A percentile compares a stretch with the other conserved stretches of the same genome.
phyloP scores from a whole-genome alignment of 257 asterid genomes.

The Solanum corneliomulleri region DNA sequence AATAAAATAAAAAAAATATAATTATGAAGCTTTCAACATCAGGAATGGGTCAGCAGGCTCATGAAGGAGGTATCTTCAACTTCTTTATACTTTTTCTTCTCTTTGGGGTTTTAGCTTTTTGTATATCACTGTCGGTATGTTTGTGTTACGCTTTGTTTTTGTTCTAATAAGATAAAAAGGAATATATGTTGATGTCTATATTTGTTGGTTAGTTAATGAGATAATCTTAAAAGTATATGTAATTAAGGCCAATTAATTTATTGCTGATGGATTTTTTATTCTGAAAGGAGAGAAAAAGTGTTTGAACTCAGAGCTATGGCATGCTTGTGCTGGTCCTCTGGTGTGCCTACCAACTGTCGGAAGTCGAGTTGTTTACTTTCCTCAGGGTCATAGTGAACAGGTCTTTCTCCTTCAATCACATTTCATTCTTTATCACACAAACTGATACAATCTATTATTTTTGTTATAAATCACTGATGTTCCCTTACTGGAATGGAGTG shows the following conservation, averaged over 20 bases:
- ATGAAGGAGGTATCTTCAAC: constrained; percentile 43
- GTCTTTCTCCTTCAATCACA: constrained; percentile 14
- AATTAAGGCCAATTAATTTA: background rate
- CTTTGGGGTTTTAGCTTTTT: constrained; percentile 3
- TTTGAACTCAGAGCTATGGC: constrained; percentile 96
- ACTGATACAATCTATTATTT: background rate
- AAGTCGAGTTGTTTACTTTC: constrained; percentile 93
- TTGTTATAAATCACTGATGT: background rate
- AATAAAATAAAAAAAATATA: no score
- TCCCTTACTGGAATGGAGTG: constrained; percentile 12
- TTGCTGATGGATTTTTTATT: constrained; percentile 24
- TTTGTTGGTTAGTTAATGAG: background rate
- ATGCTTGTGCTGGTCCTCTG: constrained; percentile 98
- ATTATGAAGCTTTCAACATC: constrained; percentile 51
- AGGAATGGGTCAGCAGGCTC: constrained; percentile 47
- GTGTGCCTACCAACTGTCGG: constrained; percentile 83
- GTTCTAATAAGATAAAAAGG: background rate
- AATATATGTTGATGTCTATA: background rate
- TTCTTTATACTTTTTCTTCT: background rate
- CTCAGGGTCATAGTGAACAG: constrained; percentile 99
- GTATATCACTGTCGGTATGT: background rate
- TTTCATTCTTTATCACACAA: background rate
- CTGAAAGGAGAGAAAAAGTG: constrained; percentile 87
- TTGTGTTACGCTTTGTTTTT: background rate
- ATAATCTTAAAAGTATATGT: background rate